Base-by-base conservation (phyloP, 164 flowering plant species). In the Stephania japonica region DNA sequence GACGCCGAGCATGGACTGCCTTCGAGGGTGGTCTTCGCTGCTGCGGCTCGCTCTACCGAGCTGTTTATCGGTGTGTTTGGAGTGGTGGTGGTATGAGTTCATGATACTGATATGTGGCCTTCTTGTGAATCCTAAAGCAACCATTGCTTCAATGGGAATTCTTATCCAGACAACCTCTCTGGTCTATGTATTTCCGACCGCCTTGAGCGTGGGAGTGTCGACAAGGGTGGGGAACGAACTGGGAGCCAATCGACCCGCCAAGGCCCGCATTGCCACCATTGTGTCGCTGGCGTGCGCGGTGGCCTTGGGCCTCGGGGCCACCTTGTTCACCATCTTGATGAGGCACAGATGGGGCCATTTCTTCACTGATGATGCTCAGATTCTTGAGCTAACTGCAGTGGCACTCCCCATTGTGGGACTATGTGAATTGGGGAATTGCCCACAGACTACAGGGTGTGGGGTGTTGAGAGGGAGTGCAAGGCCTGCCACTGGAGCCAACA, bases 11-110 rank as follows among this genome's bases (percentile, higher is more conserved):
- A 74, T 78, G 75, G 99, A 92, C 23, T 93, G 97, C 76, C 75
- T 92, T 7, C 69, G 85, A 7, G 97, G 96, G 8, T 95, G 99
- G 99, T 85, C 92, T 0, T 81, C 92, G 10, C 42, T 94, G 65
- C 88, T 94, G 0, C 81, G 86, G 1, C 85, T 94, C 0, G 97
- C 98, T 0, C 59, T 94, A 0, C 98, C 98, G 0, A 92, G 88
- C 8, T 94, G 98, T 65, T 72, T 86, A 11, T 92, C 98, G 0
- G 97, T 94, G 19, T 94, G 98, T 78, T 81, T 94, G 0, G 98
- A 94, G 69, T 94, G 98, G 98, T 94, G 98, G 98, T 94, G 98
- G 98, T 94, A 94, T 50, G 98, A 94, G 70, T 78, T 94, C 80
- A 92, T 94, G 97, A 92, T 92, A 69, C 71, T 94, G 82, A 73